Conservation (phyloP, 805 yeast genomes). For the Clavispora asparagi region DNA sequence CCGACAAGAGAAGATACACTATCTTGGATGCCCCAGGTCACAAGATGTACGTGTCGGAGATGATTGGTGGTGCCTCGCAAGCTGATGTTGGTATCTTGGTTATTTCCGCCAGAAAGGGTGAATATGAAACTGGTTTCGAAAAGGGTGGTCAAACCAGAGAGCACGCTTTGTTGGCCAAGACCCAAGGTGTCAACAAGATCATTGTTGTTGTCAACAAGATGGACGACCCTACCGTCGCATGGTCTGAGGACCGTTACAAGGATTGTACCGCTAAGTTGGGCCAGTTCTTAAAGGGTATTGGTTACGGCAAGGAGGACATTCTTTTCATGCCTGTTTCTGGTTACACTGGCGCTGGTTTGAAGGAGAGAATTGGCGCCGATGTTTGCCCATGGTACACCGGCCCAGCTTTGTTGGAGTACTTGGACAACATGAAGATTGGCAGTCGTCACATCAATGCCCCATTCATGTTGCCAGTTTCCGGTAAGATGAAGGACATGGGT, state of each 20-base stretch:
- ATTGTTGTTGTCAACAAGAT: conserved; percentile 94
- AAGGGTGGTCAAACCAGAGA: conserved; percentile 99
- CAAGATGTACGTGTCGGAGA: conserved; percentile 96
- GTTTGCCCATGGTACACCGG: conserved; percentile 93
- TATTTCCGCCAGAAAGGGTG: conserved; percentile 98
- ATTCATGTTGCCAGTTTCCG: conserved; percentile 93
- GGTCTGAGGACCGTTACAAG: conserved; percentile 95
- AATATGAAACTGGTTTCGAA: conserved; percentile 98
- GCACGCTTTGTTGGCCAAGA: conserved; percentile 95
- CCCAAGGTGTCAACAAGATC: conserved; percentile 94
- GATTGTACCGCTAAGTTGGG: conserved; percentile 88
- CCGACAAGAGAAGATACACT: conserved; percentile 96
- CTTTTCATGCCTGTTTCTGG: conserved; percentile 97
- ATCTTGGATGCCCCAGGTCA: conserved; percentile 99
- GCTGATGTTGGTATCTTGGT: conserved; percentile 98
- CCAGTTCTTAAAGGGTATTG: conserved; percentile 77
- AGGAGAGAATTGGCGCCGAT: conserved; percentile 67
- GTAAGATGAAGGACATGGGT: conserved; percentile 96
- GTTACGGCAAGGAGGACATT: conserved; percentile 84
- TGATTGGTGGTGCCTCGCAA: conserved; percentile 99
- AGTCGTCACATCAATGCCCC: conserved; percentile 91
- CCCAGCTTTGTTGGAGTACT: conserved; percentile 84
- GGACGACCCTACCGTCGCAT: conserved; percentile 95
- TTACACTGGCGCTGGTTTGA: conserved; percentile 93
- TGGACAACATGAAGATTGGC: conserved; percentile 75